These are phyloP conservation scores for Mortierella sp. DNA, from an alignment of 371 early-diverging fungal genomes.

Conservation along the genomic window DNA sequence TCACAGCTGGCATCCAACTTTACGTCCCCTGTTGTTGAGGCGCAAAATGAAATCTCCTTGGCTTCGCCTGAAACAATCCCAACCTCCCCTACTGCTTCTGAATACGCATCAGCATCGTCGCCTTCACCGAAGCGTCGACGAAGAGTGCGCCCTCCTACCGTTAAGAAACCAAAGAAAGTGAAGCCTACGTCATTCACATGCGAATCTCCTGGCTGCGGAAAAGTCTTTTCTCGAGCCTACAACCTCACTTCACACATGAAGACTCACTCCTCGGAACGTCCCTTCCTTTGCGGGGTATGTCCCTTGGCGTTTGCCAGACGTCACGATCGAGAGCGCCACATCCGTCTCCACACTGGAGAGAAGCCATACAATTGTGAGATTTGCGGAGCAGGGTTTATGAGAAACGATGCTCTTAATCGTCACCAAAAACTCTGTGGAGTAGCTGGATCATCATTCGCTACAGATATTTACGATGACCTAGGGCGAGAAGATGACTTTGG, in stretches of 20 bases:
- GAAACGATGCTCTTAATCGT: slow-evolving; percentile 80
- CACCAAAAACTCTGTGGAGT: slow-evolving; percentile 63
- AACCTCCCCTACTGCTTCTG: background rate
- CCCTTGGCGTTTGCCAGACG: slow-evolving; percentile 72
- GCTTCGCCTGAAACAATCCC: background rate
- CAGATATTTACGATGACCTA: background rate
- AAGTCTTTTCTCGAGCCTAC: slow-evolving; percentile 81
- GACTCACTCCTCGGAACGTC: slow-evolving; percentile 73
- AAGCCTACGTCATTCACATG: slow-evolving; percentile 45
- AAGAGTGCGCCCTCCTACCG: slow-evolving; percentile 25
- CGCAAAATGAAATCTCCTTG: background rate
- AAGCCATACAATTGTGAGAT: slow-evolving; percentile 68
- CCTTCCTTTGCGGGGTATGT: slow-evolving; percentile 74
- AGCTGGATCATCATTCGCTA: slow-evolving; percentile 29
- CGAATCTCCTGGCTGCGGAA: slow-evolving; percentile 65
- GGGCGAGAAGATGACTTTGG: background rate
- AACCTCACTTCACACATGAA: slow-evolving; percentile 87
- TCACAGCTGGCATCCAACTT: background rate
- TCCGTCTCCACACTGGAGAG: slow-evolving; percentile 71
- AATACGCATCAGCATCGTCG: background rate
- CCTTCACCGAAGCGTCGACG: slow-evolving; percentile 12
- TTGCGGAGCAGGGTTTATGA: slow-evolving; percentile 79
- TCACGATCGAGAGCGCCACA: slow-evolving; percentile 86
- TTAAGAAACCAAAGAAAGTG: slow-evolving; percentile 36
- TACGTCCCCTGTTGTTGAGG: background rate